Evolutionary conservation across 345 rosid species (phyloP), one percentile per base, ranked within the genome.

Genomic region (Angophora floribunda): DNA sequence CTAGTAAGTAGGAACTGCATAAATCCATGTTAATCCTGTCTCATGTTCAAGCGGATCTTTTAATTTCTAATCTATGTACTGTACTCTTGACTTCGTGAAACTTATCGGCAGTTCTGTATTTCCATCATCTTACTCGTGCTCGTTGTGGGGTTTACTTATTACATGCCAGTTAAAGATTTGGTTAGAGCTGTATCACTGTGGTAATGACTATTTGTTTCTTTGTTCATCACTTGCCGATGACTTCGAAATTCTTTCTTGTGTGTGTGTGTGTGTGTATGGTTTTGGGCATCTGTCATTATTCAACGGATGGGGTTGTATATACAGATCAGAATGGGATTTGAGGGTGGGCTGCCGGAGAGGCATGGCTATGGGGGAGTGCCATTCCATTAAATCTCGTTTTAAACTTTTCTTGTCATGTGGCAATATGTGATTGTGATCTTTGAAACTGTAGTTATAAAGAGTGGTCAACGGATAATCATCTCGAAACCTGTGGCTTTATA

Each of bases 41-140:
- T 21, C 87, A 17, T 52, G 67, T 85, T 24, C 6, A 32, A 52
- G 87, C n/a, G 57, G 8, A 13, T 49, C 59, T 45, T 88, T 85
- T 63, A 51, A 85, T 88, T 55, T 51, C 89, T 88, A 88, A 88
- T 88, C 88, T 87, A 63, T 63, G 89, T 65, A 85, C 82, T 88
- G 86, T 50, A 79, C 84, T 50, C 51, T 88, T 85, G 49, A 55
- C 52, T 88, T 86, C 49, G 53, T 50, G 65, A 70, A 59, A 36
- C 57, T 32, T 59, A 52, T 59, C 44, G 36, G 57, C 86, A 41
- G 57, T 30, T 51, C n/a, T 86, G 67, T 86, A 86, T 52, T 36
- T 44, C 61, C 24, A 6, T 53, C 67, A 52, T 86, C 47, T 52
- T 59, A 14, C 49, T 41, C 14, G 49, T 75, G 15, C 14, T 75